Evolutionary conservation across 345 rosid genomes (phyloP), one percentile per base, ranked within the genome.

Genomic region (Brassica nigra): DNA sequence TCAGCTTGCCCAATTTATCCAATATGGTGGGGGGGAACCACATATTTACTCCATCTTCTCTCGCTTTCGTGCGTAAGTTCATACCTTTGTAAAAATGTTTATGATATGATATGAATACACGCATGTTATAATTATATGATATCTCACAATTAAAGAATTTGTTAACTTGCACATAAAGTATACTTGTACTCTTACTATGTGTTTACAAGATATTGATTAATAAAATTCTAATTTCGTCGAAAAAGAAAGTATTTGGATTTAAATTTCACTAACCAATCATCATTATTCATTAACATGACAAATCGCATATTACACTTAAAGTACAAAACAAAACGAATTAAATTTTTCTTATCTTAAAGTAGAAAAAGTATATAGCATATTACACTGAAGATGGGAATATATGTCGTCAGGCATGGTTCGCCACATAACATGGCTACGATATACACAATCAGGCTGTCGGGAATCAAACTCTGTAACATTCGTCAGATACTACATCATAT

Each of bases 301-400:
- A 31, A 71, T 64, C 58, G 10, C 4, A 70, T 18, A 70, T 63
- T 12, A 44, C 33, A 78, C 58, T 58, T 16, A 37, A 76, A 18
- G 39, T 76, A 39, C 10, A 29, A 9, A 75, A 37, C 30, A 66
- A 36, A 66, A 31, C 36, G 65, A 14, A 28, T 6, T 37, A 67
- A 42, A 5, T 5, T 15, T 54, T 54, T 15, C 6, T 15, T 15
- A 54, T 54, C 59, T 54, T 54, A 54, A 54, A 5, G 59, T 54
- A 54, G 66, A 75, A 55, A 23, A 5, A 1, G 7, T 14, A 14
- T 12, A 14, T 12, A 9, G 12, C 33, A 39, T 37, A 39, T 71
- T 27, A 64, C 66, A 64, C 67, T 72, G 77, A 55, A 39, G 67
- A 72, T 58, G 28, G 18, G 76, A 77, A 78, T 78, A 78, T 71